Base-by-base conservation (phyloP, 352 stramenopile genomes). In the Pythium apleroticum region DNA sequence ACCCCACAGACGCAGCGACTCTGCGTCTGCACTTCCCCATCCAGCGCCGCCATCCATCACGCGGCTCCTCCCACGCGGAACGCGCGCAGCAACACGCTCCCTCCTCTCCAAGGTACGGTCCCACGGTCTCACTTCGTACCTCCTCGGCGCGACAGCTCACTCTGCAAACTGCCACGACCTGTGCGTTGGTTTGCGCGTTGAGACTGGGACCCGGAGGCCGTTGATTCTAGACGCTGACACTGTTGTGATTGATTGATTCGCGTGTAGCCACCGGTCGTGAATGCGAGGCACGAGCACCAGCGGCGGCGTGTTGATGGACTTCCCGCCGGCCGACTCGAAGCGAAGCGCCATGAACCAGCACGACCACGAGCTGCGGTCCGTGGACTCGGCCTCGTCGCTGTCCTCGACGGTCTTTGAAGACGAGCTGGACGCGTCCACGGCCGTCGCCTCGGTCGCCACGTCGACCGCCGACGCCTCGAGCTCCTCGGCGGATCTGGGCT, bases 281-380 rank as follows among this genome's bases (percentile, higher is more conserved):
- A 64, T 64, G 57, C 57, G 45, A 24, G 57, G 35, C 8, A 41
- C 35, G 12, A 41, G 35, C 35, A 41, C 6, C 35, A 58, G 58
- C 37, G 58, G 58, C 27, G 58, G 58, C 27, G 49, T 65, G 24
- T 53, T 65, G 35, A 65, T 58, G 58, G 58, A 65, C 31, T 65
- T 65, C 50, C 5, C 45, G 14, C 27, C 33, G 11, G 33, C 1
- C 33, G 54, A 56, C 33, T 39, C 54, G 57, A 50, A 31, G 30
- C 14, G 46, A 30, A 39, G 52, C 28, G 20, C 45, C 19, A 25
- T 35, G 15, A 19, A 33, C 35, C 48, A 57, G 24, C 48, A 39
- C 58, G 49, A 56, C 46, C 41, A 46, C 31, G 45, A 43, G 8
- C 15, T 63, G 19, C 57, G 43, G 28, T 63, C 57, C 2, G 41